A percentile compares a stretch with the other conserved stretches of the same genome.
These are phyloP conservation scores for Teratosphaeriaceae sp. DNA, from an alignment of 2,329 filamentous ascomycete genomes.

Conservation along the genomic window DNA sequence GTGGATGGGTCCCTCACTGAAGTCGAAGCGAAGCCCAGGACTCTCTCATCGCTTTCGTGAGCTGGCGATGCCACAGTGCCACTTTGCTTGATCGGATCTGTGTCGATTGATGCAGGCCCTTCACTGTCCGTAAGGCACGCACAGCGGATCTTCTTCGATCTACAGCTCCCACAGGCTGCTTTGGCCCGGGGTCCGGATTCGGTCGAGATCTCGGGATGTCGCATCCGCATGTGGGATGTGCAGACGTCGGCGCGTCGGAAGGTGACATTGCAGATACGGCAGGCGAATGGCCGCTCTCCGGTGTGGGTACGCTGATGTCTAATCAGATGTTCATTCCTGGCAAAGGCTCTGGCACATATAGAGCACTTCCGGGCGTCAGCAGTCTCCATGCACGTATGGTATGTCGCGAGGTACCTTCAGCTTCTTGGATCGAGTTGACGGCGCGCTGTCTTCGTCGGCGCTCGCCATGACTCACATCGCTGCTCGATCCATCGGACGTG, in stretches of 20 bases:
- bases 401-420: neutral
- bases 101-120: neutral
- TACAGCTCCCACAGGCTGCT: neutral
- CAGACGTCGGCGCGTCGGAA: constrained; percentile 2
- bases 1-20: no score
- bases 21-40: no score
- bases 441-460: neutral
- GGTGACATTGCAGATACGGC: neutral
- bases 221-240: neutral
- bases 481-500: no score
- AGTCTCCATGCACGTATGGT: neutral
- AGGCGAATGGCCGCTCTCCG: neutral
- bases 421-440: neutral
- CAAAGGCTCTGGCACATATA: neutral
- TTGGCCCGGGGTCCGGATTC: neutral
- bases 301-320: constrained; percentile 2
- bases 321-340: neutral
- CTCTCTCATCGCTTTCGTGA: no score
- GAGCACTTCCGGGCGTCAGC: neutral
- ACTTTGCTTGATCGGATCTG: neutral
- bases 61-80: neutral
- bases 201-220: neutral
- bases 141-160: neutral
- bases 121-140: neutral
- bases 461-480: no score